Percentiles rank a stretch among this genome's conserved stretches.
Conservation (phyloP, 140 eudicot species). For the Flaveria floridana region DNA sequence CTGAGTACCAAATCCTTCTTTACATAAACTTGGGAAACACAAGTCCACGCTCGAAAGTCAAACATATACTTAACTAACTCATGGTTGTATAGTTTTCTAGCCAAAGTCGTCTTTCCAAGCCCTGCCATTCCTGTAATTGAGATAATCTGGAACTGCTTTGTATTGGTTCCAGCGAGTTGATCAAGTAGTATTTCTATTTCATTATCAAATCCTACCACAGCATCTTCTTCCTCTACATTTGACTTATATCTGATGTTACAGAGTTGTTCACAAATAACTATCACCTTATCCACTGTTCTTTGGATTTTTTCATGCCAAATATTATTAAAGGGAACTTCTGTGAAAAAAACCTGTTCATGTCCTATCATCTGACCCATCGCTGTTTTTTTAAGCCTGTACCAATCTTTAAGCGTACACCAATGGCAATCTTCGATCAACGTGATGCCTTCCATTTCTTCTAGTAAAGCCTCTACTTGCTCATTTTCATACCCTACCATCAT, state of each 20-base stretch:
- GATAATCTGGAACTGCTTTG: conserved; percentile 1
- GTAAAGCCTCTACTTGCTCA: neutral
- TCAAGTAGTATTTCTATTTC: neutral
- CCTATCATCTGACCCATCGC: too few relatives aligned
- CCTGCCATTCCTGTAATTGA: conserved; percentile 40
- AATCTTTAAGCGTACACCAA: too few relatives aligned
- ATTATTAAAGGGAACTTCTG: too few relatives aligned
- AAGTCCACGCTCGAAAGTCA: conserved; percentile 27
- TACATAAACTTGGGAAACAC: conserved; percentile 27
- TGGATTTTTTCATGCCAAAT: too few relatives aligned
- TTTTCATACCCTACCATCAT: conserved; percentile 20
- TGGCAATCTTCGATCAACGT: neutral
- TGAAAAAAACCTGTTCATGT: too few relatives aligned
- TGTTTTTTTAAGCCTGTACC: too few relatives aligned
- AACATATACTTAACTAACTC: neutral
- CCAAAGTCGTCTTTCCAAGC: conserved; percentile 44
- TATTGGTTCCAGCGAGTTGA: neutral
- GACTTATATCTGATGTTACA: conserved; percentile 6
- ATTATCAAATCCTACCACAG: conserved; percentile 21
- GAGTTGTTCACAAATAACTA: neutral
- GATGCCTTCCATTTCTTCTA: neutral
- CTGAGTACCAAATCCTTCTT: neutral
- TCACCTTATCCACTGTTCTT: neutral
- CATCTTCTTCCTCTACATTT: conserved; percentile 6
- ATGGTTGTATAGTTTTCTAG: conserved; percentile 22